phyloP scores from a whole-genome alignment of 1,284 basidiomycete genomes.

The Filobasidium uniguttulatum region DNA sequence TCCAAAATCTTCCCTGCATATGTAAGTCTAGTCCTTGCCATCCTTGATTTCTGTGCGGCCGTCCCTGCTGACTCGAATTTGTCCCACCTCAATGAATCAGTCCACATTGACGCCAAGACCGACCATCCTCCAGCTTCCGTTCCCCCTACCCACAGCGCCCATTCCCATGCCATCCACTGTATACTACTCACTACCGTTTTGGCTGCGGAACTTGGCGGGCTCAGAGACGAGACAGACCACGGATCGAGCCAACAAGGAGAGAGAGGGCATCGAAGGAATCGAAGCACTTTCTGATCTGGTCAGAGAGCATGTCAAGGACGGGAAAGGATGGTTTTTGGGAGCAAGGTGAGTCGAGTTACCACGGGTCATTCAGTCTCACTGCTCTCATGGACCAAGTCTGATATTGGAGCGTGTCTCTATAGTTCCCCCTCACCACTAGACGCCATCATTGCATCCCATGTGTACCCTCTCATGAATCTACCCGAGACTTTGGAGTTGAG shows the following conservation, averaged over 20 bases:
- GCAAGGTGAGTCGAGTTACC: slow-evolving; percentile 5
- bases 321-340: slow-evolving; percentile 11
- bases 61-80: neutral
- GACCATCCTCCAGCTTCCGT: neutral
- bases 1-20: slow-evolving; percentile 14
- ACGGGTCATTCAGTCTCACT: too few species aligned
- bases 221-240: neutral
- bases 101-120: neutral
- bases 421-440: slow-evolving; percentile 30
- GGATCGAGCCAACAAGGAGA: slow-evolving; percentile 2
- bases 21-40: slow-evolving; percentile 6
- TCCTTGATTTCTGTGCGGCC: neutral
- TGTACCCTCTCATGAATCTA: slow-evolving; percentile 25
- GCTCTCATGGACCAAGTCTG: neutral
- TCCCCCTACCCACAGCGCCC: neutral
- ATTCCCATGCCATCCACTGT: neutral
- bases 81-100: too few species aligned
- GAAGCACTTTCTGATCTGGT: slow-evolving; percentile 4
- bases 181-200: neutral
- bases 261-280: slow-evolving; percentile 10
- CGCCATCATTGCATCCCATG: slow-evolving; percentile 31
- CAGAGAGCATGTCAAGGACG: slow-evolving; percentile 7
- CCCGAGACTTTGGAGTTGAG: slow-evolving; percentile 18
- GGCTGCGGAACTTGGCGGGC: neutral
- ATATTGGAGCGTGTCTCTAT: too few species aligned